Percentiles rank a stretch among this genome's conserved stretches.
Evolutionary conservation across 2,329 filamentous ascomycete species (phyloP).

Genomic region (Bisporella sp.): DNA sequence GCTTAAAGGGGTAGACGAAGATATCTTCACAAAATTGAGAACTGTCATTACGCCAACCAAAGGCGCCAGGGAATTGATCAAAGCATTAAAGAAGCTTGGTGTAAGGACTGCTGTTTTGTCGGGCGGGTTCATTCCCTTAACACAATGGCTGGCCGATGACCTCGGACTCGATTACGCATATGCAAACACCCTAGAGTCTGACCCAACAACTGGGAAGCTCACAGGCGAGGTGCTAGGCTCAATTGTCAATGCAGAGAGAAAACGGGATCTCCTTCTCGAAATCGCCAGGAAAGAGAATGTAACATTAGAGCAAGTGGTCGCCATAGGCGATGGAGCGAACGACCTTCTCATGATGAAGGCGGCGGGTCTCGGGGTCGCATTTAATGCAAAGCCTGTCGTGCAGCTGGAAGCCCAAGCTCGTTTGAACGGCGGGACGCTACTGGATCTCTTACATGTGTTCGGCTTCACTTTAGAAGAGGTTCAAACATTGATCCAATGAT

Average conservation of each 20-base stretch:
- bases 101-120: constrained; percentile 86
- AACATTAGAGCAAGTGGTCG: constrained; percentile 58
- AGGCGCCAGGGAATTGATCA: constrained; percentile 70
- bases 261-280: constrained; percentile 62
- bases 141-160: constrained; percentile 73
- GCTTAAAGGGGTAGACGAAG: constrained; percentile 70
- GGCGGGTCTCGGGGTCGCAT: constrained; percentile 72
- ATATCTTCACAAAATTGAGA: constrained; percentile 73
- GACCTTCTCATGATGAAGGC: constrained; percentile 73
- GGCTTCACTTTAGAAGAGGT: constrained; percentile 64
- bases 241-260: constrained; percentile 72
- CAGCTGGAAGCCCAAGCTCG: constrained; percentile 69
- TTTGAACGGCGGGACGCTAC: constrained; percentile 62
- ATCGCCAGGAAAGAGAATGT: constrained; percentile 64
- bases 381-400: constrained; percentile 77
- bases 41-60: constrained; percentile 72
- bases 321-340: constrained; percentile 77
- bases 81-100: constrained; percentile 68
- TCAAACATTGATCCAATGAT: constrained; percentile 31
- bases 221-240: constrained; percentile 66
- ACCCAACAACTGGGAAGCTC: constrained; percentile 45
- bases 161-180: constrained; percentile 82
- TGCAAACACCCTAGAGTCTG: constrained; percentile 75
- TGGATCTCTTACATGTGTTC: constrained; percentile 68
- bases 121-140: constrained; percentile 86